Percentiles rank a stretch among this genome's conserved stretches.
These are phyloP conservation scores for Geotrichum ghanense DNA, from an alignment of 805 yeast species.

Conservation along the genomic window DNA sequence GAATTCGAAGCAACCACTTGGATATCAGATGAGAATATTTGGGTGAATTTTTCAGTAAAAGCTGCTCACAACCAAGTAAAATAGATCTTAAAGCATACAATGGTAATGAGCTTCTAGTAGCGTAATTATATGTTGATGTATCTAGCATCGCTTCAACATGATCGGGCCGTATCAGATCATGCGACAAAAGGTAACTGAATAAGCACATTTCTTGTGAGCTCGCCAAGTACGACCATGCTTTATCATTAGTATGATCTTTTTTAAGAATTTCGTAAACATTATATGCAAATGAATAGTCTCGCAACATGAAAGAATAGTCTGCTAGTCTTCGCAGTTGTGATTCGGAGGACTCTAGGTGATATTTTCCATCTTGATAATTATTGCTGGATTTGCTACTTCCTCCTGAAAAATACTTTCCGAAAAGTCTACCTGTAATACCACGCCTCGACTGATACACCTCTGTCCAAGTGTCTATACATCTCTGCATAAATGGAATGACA, in stretches of 20 bases:
- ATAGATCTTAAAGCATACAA: conserved; percentile 62
- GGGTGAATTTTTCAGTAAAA: background rate
- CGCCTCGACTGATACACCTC: conserved; percentile 69
- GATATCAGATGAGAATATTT: conserved; percentile 27
- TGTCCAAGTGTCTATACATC: conserved; percentile 72
- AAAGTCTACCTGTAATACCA: conserved; percentile 63
- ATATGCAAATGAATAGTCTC: conserved; percentile 78
- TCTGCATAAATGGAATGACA: conserved; percentile 76
- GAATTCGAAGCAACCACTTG: conserved; percentile 35
- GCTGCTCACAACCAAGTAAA: conserved; percentile 48
- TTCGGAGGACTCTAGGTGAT: conserved; percentile 53
- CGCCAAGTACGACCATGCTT: conserved; percentile 72
- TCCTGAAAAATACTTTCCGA: conserved; percentile 37
- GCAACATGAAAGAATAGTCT: conserved; percentile 85
- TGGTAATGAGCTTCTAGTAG: conserved; percentile 57
- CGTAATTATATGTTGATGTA: conserved; percentile 60
- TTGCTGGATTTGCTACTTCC: conserved; percentile 15
- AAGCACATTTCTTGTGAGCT: conserved; percentile 86
- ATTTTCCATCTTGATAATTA: conserved; percentile 42
- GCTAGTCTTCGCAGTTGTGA: conserved; percentile 72
- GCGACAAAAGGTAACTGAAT: conserved; percentile 52
- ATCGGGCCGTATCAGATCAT: conserved; percentile 38
- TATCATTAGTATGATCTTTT: conserved; percentile 65
- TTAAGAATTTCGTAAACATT: conserved; percentile 72
- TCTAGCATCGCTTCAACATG: conserved; percentile 53